phyloP scores from a whole-genome alignment of 257 asterid genomes.

The Capsicum pubescens region DNA sequence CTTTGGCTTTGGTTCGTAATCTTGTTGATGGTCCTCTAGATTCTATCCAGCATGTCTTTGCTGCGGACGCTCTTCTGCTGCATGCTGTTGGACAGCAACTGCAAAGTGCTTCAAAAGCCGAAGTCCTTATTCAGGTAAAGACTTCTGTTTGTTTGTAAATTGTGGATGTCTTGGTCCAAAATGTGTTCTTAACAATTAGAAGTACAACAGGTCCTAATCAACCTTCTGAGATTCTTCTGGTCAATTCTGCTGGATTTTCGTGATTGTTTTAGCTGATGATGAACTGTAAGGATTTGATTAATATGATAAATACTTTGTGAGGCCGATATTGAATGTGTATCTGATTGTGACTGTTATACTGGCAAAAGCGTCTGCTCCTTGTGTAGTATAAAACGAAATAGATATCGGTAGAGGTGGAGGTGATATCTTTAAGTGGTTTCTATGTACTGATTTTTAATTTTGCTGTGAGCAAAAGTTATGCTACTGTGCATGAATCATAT shows the following conservation, averaged over 20 bases:
- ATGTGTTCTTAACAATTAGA: not conserved
- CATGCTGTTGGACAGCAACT: conserved; percentile 77
- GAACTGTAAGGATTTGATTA: not conserved
- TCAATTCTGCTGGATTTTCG: conserved; percentile 17
- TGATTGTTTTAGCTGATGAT: not conserved
- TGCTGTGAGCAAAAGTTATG: not conserved
- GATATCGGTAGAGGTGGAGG: conserved; percentile 3
- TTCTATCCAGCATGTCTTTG: conserved; percentile 66
- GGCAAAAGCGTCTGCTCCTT: not conserved
- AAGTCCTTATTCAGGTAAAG: conserved; percentile 82
- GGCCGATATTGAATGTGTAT: not conserved
- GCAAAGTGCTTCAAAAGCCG: conserved; percentile 56
- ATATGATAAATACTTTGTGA: not conserved
- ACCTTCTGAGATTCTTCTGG: not conserved
- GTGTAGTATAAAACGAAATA: not conserved
- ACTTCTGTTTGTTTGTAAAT: conserved; percentile 21
- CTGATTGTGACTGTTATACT: not conserved
- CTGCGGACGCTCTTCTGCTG: conserved; percentile 66
- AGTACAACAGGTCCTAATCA: conserved; percentile 12
- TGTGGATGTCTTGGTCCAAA: not conserved
- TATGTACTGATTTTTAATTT: not conserved
- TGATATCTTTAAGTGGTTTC: not conserved
- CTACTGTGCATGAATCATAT: not conserved
- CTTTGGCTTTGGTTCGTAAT: conserved; percentile 75
- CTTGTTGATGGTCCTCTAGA: conserved; percentile 75